Conservation (phyloP, 108 stramenopile species). For the Craspedostauros australis region DNA sequence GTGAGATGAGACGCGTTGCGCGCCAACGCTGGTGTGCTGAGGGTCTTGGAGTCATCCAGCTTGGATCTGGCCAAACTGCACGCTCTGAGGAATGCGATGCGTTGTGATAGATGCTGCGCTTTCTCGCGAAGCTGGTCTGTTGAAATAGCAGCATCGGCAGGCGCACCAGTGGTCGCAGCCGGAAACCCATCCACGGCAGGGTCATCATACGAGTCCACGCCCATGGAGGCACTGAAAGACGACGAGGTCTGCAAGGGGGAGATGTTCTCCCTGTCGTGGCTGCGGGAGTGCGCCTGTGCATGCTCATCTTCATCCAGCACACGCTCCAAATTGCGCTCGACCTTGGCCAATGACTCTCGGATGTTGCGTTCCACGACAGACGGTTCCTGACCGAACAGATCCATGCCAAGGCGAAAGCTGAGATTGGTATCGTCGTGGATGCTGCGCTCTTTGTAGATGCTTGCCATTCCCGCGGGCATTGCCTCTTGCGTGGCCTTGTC, state of each 20-base stretch:
- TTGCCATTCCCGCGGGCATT: conserved; percentile 8
- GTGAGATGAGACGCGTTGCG: too few species aligned
- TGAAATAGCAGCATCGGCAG: too few species aligned
- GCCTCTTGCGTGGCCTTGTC: conserved; percentile 38
- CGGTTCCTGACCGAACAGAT: conserved; percentile 43
- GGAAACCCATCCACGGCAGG: too few species aligned
- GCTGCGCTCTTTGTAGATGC: background rate
- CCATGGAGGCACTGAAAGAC: too few species aligned
- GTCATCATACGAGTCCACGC: too few species aligned
- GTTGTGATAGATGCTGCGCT: conserved; percentile 4
- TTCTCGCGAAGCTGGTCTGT: conserved; percentile 1
- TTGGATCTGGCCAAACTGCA: conserved; percentile 36
- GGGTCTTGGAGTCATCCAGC: conserved; percentile 26
- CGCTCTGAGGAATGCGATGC: conserved; percentile 31
- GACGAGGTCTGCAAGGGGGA: too few species aligned
- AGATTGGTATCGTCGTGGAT: conserved; percentile 26
- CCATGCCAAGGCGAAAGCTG: conserved; percentile 47
- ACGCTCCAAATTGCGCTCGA: conserved; percentile 35
- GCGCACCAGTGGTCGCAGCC: too few species aligned
- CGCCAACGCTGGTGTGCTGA: conserved; percentile 10
- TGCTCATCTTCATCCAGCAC: too few species aligned
- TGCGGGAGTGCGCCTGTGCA: too few species aligned
- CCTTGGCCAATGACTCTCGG: conserved; percentile 29
- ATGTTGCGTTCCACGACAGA: conserved; percentile 20
- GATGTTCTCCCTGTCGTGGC: too few species aligned